A percentile compares a stretch with the other conserved stretches of the same genome.
Conservation (phyloP, 331 rosid species). For the Spiraea crenata region DNA sequence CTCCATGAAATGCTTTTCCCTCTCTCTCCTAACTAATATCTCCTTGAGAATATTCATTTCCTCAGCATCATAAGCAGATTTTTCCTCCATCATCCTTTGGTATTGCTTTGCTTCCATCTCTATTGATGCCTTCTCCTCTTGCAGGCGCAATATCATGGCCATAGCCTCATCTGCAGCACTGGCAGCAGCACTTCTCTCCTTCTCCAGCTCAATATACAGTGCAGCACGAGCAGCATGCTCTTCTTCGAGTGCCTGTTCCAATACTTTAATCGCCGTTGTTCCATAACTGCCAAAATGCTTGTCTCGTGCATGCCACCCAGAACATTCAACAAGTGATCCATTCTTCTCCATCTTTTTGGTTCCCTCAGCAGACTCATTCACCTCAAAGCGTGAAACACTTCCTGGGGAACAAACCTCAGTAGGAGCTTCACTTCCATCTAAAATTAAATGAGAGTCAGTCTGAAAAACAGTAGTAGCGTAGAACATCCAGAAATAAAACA, state of each 20-base stretch:
- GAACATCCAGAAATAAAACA: background rate
- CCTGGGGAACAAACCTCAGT: conserved; percentile 9
- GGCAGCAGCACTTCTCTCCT: conserved; percentile 59
- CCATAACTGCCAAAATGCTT: conserved; percentile 28
- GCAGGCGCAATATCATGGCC: conserved; percentile 59
- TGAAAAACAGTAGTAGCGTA: conserved; percentile 2
- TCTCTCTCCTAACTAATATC: conserved; percentile 52
- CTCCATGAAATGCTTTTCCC: conserved; percentile 51
- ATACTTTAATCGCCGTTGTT: conserved; percentile 24
- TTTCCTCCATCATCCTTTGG: conserved; percentile 53
- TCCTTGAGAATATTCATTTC: conserved; percentile 61
- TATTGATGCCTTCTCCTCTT: conserved; percentile 55
- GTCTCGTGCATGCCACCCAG: conserved; percentile 14
- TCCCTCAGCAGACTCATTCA: conserved; percentile 23
- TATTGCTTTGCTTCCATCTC: conserved; percentile 59
- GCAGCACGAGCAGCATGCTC: conserved; percentile 39
- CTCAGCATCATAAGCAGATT: conserved; percentile 46
- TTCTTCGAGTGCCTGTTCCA: conserved; percentile 51
- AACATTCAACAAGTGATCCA: conserved; percentile 23
- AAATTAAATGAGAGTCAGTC: conserved; percentile 14
- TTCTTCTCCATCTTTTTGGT: conserved; percentile 13
- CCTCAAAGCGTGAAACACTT: conserved; percentile 15
- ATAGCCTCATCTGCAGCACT: conserved; percentile 57
- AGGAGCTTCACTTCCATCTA: conserved; percentile 34
- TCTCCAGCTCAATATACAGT: conserved; percentile 50